phyloP scores from a whole-genome alignment of 164 flowering plant species.

The Nymphaea thermarum region DNA sequence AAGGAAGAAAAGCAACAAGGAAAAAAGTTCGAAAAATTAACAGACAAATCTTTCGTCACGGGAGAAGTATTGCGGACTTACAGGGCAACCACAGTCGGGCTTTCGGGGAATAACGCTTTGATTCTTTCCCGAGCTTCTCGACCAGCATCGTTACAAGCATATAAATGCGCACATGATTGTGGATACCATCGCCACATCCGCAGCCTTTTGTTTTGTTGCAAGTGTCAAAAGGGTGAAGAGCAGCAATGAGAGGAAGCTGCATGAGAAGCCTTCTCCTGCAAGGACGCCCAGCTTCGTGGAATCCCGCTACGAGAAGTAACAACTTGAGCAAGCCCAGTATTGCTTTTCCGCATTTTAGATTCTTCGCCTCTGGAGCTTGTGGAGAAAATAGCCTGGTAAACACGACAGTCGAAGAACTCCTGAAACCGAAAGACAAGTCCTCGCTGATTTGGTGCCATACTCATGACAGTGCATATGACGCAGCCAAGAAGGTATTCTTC shows the following conservation, averaged over 20 bases:
- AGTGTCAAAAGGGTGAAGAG: neutral
- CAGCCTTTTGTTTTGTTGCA: neutral
- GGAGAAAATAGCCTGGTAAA: slow-evolving; percentile 54
- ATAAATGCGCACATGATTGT: no score
- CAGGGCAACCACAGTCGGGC: neutral
- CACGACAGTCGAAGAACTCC: slow-evolving; percentile 58
- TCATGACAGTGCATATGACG: slow-evolving; percentile 60
- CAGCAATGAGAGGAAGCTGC: neutral
- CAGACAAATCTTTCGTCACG: neutral
- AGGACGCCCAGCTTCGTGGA: neutral
- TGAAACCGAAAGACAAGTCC: slow-evolving; percentile 30
- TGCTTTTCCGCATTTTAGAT: slow-evolving; percentile 13
- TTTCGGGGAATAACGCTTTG: neutral
- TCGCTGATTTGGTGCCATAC: slow-evolving; percentile 56
- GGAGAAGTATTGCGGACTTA: neutral
- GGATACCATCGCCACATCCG: neutral
- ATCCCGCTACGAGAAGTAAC: neutral
- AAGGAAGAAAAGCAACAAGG: no score
- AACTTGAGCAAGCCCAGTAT: neutral
- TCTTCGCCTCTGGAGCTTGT: slow-evolving; percentile 21
- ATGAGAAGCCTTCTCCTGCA: neutral
- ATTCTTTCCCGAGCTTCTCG: neutral
- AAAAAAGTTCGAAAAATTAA: neutral
- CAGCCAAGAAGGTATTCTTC: slow-evolving; percentile 40
- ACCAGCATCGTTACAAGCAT: neutral